phyloP scores from a whole-genome alignment of 805 yeast genomes.

The Kuraishia ogatae region DNA sequence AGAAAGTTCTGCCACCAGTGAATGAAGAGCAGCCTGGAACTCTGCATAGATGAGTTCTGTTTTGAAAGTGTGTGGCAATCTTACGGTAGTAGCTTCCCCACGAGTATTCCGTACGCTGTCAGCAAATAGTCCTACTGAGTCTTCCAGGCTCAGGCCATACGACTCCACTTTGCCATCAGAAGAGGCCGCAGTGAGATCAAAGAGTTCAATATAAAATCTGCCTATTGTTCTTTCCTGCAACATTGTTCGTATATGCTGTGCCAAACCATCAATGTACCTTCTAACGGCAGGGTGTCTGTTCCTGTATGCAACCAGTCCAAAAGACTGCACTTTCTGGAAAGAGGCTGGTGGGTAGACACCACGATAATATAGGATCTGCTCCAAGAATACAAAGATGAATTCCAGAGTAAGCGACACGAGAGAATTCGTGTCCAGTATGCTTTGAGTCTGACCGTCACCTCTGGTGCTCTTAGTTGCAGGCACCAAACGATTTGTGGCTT shows the following conservation, averaged over 20 bases:
- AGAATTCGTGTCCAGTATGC: slow-evolving; percentile 1
- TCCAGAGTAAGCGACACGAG: slow-evolving; percentile 32
- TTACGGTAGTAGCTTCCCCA: slow-evolving; percentile 1
- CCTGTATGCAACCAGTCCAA: slow-evolving; percentile 31
- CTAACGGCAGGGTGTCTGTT: slow-evolving; percentile 39
- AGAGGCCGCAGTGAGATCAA: slow-evolving; percentile 2
- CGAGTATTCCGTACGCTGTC: slow-evolving; percentile 1
- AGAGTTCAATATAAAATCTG: slow-evolving; percentile 14
- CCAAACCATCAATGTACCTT: slow-evolving; percentile 25
- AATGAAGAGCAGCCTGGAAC: slow-evolving; percentile 15
- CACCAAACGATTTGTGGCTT: too few relatives aligned
- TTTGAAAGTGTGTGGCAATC: slow-evolving; percentile 8
- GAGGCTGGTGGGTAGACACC: slow-evolving; percentile 40
- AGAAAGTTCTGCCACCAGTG: slow-evolving; percentile 13
- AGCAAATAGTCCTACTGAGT: slow-evolving; percentile 17
- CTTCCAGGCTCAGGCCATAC: slow-evolving; percentile 19
- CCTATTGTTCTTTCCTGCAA: slow-evolving; percentile 14
- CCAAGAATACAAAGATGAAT: slow-evolving; percentile 40
- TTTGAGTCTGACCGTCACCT: too few relatives aligned
- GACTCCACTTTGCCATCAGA: slow-evolving; percentile 8
- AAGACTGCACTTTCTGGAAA: slow-evolving; percentile 34
- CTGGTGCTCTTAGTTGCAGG: too few relatives aligned
- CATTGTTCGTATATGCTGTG: slow-evolving; percentile 12
- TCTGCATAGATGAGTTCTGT: slow-evolving; percentile 13
- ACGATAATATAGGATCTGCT: slow-evolving; percentile 45